Base-by-base conservation (phyloP, 2,329 filamentous ascomycete species). In the Exserohilum rostratum region DNA sequence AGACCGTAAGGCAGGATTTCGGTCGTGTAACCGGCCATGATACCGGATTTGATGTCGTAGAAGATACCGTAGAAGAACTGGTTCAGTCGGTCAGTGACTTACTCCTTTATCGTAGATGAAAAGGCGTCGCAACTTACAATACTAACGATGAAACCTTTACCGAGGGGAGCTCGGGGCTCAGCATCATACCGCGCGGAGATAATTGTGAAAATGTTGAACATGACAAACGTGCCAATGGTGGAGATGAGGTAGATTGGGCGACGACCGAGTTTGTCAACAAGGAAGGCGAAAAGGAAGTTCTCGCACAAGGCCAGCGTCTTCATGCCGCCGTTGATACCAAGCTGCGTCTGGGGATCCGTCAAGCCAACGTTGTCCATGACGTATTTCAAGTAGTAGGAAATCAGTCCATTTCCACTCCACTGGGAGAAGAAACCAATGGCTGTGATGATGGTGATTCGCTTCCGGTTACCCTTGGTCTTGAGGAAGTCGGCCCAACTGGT, bases 241-340 rank as follows among this genome's bases (percentile, higher is more conserved):
- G 76, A 76, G 22, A 72, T 58, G 5, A 81, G 64, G 65, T 77
- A 81, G 2, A 82, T 72, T 17, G 70, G 70, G 5, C 79, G 73
- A 3, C 80, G 76, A 13, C 79, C 78, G 12, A 38, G 38, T 66
- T 70, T 61, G 79, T 77, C 34, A 74, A 76, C 31, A 71, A 71
- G 44, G 76, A 74, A 48, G 6, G 61, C 52, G 22, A 55, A 56
- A 12, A 55, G 29, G 47, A 76, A 76, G 52, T 38, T 77, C 66
- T 50, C 75, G 53, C 60, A 57, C 4, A 31, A 76, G 44, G 76
- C 77, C 65, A 76, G 73, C 42, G 79, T 72, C 31, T 79, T 72
- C 12, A 80, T 67, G 30, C 64, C 67, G 3, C 62, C 59, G 38
- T 78, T 78, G 57, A 79, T 77, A 15, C 72, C 62, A 2, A 74